phyloP scores from a whole-genome alignment of 2,329 filamentous ascomycete species.

The Fusarium annulatum region DNA sequence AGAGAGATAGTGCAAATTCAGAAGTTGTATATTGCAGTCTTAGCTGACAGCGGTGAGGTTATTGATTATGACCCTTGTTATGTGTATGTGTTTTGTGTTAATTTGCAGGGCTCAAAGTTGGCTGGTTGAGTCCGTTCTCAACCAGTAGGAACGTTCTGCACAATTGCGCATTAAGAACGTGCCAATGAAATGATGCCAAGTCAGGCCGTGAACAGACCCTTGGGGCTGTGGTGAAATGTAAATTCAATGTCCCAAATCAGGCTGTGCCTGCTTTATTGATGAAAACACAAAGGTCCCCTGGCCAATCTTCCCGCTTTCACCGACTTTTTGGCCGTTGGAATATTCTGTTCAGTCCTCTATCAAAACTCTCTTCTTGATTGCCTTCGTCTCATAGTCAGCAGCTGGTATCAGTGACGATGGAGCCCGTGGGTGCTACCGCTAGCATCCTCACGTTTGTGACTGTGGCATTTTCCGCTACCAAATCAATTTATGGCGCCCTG shows the following conservation, averaged over 20 bases:
- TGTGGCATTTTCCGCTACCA: not conserved
- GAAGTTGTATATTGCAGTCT: not conserved
- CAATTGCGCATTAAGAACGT: not conserved
- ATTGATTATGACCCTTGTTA: rapidly evolving
- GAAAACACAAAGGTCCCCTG: not conserved
- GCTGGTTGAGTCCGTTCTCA: not conserved
- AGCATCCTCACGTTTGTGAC: not conserved
- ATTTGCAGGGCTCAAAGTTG: too few relatives aligned
- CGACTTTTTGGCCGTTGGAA: not conserved
- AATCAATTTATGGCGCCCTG: not conserved
- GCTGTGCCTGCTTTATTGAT: not conserved
- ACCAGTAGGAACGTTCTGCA: not conserved
- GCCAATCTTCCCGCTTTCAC: not conserved
- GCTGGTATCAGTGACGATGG: not conserved
- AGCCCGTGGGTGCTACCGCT: not conserved
- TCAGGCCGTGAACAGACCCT: not conserved
- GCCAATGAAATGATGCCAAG: not conserved
- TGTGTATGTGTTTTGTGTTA: not conserved
- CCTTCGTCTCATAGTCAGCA: not conserved
- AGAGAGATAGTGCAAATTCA: not conserved
- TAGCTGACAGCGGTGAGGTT: not conserved
- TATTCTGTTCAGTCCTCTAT: too few relatives aligned
- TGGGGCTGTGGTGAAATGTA: not conserved
- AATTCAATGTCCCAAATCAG: not conserved
- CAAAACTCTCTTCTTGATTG: rapidly evolving